Base-by-base conservation (phyloP, 1,139 yeast species). In the Diutina mesorugosa region DNA sequence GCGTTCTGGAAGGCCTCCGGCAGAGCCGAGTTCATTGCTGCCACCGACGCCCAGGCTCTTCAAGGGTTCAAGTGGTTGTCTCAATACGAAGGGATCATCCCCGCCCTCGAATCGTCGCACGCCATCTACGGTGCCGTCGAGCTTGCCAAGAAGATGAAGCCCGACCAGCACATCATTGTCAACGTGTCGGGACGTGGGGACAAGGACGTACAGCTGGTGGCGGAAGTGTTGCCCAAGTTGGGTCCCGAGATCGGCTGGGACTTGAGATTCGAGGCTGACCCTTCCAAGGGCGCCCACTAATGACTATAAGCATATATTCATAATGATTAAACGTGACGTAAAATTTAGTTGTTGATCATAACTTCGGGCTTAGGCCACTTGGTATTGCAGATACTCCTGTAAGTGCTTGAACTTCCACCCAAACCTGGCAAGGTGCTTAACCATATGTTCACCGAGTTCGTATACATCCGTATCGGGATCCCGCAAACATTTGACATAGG, bases 161-260 rank as follows among this genome's bases (percentile, higher is more conserved):
- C 85, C 63, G 97, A 87, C 62, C 81, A 90, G 72, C 84, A 89
- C 67, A 75, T 93, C 60, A 85, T 93, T 60, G 87, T 93, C 66
- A 90, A 90, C 68, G 81, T 93, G 59, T 89, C 97, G 56, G 99
- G 99, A 66, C 88, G 99, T 78, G 99, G 99, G 73, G 99, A 95
- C 70, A 93, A 93, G 77, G 99, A 93, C 69, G 99, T 93, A 46
- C 97, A 91, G 74, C 88, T 93, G 68, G 97, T 93, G 58, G 99
- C 99, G 51, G 97, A 93, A 70, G 83, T 86, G 56, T 79, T 93
- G 67, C 99, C 99, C 54, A 81, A 72, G 60, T 77, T 90, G 59
- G 99, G 99, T 54, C 95, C 93, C 56, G 69, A 84, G 69, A 91
- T 93, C 67, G 93, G 87, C 64, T 93, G 99, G 99, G 98, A 93